phyloP scores from a whole-genome alignment of 768 basidiomycete species.

The Leccinum rimulosum region DNA sequence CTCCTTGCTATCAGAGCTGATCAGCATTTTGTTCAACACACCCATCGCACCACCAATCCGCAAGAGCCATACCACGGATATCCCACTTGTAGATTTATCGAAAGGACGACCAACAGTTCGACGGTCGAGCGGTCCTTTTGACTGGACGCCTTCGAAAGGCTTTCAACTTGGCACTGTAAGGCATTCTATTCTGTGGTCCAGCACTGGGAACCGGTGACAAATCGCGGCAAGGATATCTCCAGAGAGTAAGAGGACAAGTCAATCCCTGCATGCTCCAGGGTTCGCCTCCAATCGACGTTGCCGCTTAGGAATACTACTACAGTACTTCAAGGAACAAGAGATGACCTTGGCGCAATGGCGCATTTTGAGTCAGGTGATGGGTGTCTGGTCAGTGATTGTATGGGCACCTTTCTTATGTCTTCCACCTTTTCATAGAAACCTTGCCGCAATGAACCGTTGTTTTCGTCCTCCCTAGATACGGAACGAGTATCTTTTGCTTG shows the following conservation, averaged over 20 bases:
- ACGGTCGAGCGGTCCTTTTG: not conserved
- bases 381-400: too few relatives aligned
- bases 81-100: slow-evolving; percentile 22
- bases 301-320: not conserved
- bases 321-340: too few relatives aligned
- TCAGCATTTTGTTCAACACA: slow-evolving; percentile 22
- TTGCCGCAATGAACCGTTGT: not conserved
- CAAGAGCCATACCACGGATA: not conserved
- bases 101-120: not conserved
- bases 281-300: not conserved
- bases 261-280: not conserved
- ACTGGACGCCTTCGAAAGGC: slow-evolving; percentile 3
- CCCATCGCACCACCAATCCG: slow-evolving; percentile 15
- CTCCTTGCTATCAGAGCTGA: slow-evolving; percentile 15
- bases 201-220: slow-evolving; percentile 2
- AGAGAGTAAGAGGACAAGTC: slow-evolving; percentile 12
- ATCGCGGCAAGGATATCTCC: slow-evolving; percentile 1
- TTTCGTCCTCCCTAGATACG: not conserved
- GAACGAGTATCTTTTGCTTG: not conserved
- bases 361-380: not conserved
- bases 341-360: too few relatives aligned
- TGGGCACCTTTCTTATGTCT: not conserved
- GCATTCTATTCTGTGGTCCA: not conserved
- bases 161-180: slow-evolving; percentile 18
- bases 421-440: not conserved